Conservation (phyloP, 2,329 filamentous ascomycete species). For the Diaporthe citrichinensis region DNA sequence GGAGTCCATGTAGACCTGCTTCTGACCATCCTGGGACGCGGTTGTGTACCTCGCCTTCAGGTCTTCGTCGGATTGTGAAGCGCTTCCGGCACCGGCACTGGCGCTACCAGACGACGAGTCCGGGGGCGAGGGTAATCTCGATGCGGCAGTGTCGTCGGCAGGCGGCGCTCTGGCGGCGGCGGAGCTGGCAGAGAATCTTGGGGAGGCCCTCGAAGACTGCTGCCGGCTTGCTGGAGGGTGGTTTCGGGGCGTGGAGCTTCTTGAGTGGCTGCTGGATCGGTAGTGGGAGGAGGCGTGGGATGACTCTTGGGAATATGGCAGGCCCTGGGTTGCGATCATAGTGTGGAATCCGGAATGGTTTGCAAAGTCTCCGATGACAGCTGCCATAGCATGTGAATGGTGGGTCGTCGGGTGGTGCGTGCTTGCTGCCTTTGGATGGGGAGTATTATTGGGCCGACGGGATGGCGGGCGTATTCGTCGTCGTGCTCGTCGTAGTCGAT, state of each 20-base stretch:
- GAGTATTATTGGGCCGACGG: not conserved
- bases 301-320: slow-evolving; percentile 61
- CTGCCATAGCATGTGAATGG: slow-evolving; percentile 69
- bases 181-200: slow-evolving; percentile 21
- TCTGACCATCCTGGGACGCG: slow-evolving; percentile 47
- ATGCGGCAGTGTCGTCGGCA: slow-evolving; percentile 54
- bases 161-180: not conserved
- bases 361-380: slow-evolving; percentile 79
- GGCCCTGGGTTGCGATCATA: slow-evolving; percentile 71
- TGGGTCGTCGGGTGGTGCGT: not conserved
- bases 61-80: slow-evolving; percentile 33
- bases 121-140: slow-evolving; percentile 68
- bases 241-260: slow-evolving; percentile 48
- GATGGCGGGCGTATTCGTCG: not conserved
- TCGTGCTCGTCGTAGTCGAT: not conserved
- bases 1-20: slow-evolving; percentile 44
- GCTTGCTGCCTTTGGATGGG: not conserved
- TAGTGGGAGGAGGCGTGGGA: slow-evolving; percentile 56
- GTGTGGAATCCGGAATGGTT: slow-evolving; percentile 80
- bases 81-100: slow-evolving; percentile 51
- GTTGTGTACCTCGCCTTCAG: slow-evolving; percentile 42
- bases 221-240: slow-evolving; percentile 44
- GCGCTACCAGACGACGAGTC: slow-evolving; percentile 63
- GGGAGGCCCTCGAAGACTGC: slow-evolving; percentile 29
- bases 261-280: slow-evolving; percentile 54